Evolutionary conservation across 306 rosid genomes (phyloP), one percentile per base, ranked within the genome.

Genomic region (Erythrophleum fordii): DNA sequence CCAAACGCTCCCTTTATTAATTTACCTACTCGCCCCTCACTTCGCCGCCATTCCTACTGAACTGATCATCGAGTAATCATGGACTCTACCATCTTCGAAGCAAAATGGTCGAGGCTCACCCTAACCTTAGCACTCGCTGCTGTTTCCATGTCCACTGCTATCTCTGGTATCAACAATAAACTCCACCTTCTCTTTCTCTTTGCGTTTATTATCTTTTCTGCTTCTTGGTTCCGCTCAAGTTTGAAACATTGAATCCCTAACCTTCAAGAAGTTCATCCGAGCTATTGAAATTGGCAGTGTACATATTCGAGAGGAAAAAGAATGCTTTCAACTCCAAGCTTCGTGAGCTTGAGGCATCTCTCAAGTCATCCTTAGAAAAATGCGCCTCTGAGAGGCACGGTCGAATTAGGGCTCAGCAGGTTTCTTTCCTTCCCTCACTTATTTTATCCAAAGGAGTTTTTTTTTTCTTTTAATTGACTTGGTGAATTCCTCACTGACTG

Each of bases 381-480:
- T 90, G 94, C 82, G 75, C 81, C 41, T 88, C 97, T 31, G 99
- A 95, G 77, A 89, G 99, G 49, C 91, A 90, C 86, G 99, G 98
- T 66, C 97, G 99, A 77, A 91, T 95, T 80, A 93, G 91, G 79
- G 95, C 98, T 69, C 99, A 95, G 81, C 94, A 91, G 97, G 97
- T 92, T 13, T 8, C 28, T 17, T 52, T 68, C n/a, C 48, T 71
- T 61, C 22, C 39, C 23, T 14, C 10, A 29, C 67, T 29, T 61
- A 13, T 25, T 52, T 62, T 26, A 5, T 51, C 37, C 22, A 17
- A 34, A 53, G 8, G 46, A 48, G 4, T 23, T 14, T 7, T 11
- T 11, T 0, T 5, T 25, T 13, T 2, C 3, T 8, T 5, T 52
- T 37, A 41, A 35, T 35, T 65, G 25, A 20, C 3, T 37, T 29